phyloP scores from a whole-genome alignment of 2,329 filamentous ascomycete species.

The Colletotrichum salicis region DNA sequence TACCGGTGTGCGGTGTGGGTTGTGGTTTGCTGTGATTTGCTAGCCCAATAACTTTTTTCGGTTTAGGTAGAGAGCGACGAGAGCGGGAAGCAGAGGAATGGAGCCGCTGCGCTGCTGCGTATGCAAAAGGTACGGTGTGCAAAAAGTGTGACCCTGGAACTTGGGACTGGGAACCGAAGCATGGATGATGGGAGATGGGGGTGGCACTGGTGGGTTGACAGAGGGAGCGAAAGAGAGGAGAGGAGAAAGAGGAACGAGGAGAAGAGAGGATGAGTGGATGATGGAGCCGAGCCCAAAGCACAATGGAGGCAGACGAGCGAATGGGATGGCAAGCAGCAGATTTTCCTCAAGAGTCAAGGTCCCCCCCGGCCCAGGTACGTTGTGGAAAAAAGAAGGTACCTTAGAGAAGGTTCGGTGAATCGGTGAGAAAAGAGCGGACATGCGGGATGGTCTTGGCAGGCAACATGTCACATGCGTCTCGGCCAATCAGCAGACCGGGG shows the following conservation, averaged over 20 bases:
- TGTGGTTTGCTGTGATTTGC: constrained; percentile 20
- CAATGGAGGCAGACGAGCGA: background rate
- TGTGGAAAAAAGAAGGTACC: constrained; percentile 3
- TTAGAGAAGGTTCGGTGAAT: constrained; percentile 35
- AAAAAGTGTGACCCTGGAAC: constrained; percentile 15
- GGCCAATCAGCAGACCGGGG: constrained; percentile 24
- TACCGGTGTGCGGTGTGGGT: constrained; percentile 7
- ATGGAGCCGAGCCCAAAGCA: background rate
- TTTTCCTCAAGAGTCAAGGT: constrained; percentile 12
- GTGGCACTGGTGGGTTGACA: background rate
- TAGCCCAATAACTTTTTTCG: constrained; percentile 29
- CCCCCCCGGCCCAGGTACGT: background rate
- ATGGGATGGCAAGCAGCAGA: constrained; percentile 21
- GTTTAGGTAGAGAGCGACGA: constrained; percentile 22
- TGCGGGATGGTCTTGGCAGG: constrained; percentile 27
- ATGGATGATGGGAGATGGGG: constrained; percentile 12
- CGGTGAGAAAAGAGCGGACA: constrained; percentile 35
- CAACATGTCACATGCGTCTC: constrained; percentile 23
- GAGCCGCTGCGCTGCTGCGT: constrained; percentile 6
- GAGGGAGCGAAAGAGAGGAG: background rate
- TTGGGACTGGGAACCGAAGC: constrained; percentile 11
- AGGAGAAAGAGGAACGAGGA: background rate
- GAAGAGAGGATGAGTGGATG: background rate
- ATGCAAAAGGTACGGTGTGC: constrained; percentile 20
- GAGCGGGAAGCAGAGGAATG: background rate